phyloP scores from a whole-genome alignment of 768 basidiomycete genomes.

The Termitomyces sp. region DNA sequence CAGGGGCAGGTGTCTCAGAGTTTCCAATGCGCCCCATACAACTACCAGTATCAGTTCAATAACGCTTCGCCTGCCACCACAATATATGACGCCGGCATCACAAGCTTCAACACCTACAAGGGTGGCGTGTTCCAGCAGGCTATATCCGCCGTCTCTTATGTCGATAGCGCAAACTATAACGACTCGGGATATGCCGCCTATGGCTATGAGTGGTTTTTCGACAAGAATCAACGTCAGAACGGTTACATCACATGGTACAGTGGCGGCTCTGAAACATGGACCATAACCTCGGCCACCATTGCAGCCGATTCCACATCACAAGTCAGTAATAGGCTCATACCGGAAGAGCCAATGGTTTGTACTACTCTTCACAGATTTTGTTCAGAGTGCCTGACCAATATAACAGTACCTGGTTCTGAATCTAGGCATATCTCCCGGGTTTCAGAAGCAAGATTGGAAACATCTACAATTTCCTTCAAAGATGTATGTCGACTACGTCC shows the following conservation, averaged over 20 bases:
- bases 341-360: constrained; percentile 92
- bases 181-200: constrained; percentile 53
- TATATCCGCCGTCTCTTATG: constrained; percentile 53
- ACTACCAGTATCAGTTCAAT: constrained; percentile 59
- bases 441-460: constrained; percentile 68
- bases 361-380: constrained; percentile 1
- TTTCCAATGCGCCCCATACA: constrained; percentile 76
- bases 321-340: constrained; percentile 65
- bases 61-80: constrained; percentile 45
- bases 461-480: constrained; percentile 71
- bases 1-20: constrained; percentile 75
- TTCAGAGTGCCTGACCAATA: constrained; percentile 5
- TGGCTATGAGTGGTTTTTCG: constrained; percentile 78
- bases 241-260: constrained; percentile 86
- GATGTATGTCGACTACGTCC: constrained; percentile 88
- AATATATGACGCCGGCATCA: constrained; percentile 46
- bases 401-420: constrained; percentile 78
- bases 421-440: constrained; percentile 72
- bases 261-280: constrained; percentile 67
- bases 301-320: constrained; percentile 55
- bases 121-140: constrained; percentile 77
- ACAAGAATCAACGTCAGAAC: constrained; percentile 56
- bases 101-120: constrained; percentile 58
- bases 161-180: constrained; percentile 52
- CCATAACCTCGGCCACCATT: constrained; percentile 56